phyloP scores from a whole-genome alignment of 1,284 basidiomycete genomes.

The Cerioporus squamosus region DNA sequence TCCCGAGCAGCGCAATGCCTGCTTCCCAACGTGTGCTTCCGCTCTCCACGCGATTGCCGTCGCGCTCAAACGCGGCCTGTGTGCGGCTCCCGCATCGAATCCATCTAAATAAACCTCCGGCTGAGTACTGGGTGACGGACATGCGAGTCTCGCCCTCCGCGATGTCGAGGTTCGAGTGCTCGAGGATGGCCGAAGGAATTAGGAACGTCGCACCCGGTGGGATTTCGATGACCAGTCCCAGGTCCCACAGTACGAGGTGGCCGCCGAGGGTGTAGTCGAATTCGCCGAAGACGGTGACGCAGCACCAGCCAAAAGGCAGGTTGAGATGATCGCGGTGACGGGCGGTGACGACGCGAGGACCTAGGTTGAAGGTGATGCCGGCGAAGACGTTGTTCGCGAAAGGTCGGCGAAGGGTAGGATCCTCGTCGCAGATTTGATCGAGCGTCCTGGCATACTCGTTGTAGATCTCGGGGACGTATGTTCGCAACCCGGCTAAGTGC shows the following conservation, averaged over 20 bases:
- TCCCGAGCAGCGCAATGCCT: too few species aligned
- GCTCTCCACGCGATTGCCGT: too few species aligned
- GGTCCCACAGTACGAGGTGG: constrained; percentile 30
- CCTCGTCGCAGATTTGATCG: neutral
- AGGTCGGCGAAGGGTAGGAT: neutral
- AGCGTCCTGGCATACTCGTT: too few species aligned
- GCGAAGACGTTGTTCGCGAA: neutral
- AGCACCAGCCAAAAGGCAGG: constrained; percentile 13
- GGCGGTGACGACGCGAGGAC: neutral
- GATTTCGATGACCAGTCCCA: constrained; percentile 28
- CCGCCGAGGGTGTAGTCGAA: constrained; percentile 28
- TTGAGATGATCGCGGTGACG: neutral
- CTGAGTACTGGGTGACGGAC: neutral
- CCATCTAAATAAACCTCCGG: too few species aligned
- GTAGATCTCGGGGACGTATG: too few species aligned
- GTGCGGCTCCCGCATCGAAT: too few species aligned
- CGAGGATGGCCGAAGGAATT: constrained; percentile 32
- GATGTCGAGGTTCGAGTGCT: constrained; percentile 28
- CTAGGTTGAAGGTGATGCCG: constrained; percentile 2
- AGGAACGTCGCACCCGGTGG: constrained; percentile 26
- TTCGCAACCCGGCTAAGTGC: too few species aligned
- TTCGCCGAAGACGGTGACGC: constrained; percentile 28
- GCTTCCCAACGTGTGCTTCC: too few species aligned
- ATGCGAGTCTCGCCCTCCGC: neutral
- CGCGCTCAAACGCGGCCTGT: too few species aligned